phyloP scores from a whole-genome alignment of 257 asterid genomes.

The Capsicum baccatum region DNA sequence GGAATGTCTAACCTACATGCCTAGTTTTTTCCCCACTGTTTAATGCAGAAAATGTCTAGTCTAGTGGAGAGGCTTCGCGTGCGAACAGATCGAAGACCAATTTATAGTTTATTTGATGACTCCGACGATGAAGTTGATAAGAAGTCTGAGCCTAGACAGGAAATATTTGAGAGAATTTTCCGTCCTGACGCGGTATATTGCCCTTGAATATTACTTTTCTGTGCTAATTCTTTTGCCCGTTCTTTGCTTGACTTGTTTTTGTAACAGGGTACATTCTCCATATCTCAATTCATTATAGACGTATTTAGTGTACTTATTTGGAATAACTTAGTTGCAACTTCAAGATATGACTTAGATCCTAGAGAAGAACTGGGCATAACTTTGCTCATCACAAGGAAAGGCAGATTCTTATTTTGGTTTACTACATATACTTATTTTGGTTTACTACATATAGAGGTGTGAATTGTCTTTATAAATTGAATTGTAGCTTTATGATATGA shows the following conservation, averaged over 20 bases:
- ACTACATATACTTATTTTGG: not conserved
- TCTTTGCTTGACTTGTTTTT: not conserved
- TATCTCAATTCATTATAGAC: not conserved
- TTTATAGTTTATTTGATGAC: slow-evolving; percentile 74
- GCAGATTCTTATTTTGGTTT: not conserved
- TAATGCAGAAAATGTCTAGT: slow-evolving; percentile 50
- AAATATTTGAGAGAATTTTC: slow-evolving; percentile 44
- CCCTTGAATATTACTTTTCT: not conserved
- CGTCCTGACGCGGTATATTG: slow-evolving; percentile 50
- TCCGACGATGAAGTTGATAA: slow-evolving; percentile 75
- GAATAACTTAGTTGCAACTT: not conserved
- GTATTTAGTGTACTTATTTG: not conserved
- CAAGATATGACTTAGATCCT: slow-evolving; percentile 7
- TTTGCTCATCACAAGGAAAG: slow-evolving; percentile 7
- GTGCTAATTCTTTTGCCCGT: not conserved
- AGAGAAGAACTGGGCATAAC: not conserved
- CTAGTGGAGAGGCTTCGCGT: slow-evolving; percentile 68
- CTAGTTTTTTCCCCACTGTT: not conserved
- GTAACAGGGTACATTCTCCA: not conserved
- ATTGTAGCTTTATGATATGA: slow-evolving; percentile 11
- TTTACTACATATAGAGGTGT: not conserved
- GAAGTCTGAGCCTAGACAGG: slow-evolving; percentile 38
- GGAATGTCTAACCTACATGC: slow-evolving; percentile 12
- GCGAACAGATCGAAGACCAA: slow-evolving; percentile 84
- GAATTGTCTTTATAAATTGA: not conserved